Evolutionary conservation across 495 filamentous ascomycete genomes (phyloP), one percentile per base, ranked within the genome.

Genomic region (Patellaria atrata): DNA sequence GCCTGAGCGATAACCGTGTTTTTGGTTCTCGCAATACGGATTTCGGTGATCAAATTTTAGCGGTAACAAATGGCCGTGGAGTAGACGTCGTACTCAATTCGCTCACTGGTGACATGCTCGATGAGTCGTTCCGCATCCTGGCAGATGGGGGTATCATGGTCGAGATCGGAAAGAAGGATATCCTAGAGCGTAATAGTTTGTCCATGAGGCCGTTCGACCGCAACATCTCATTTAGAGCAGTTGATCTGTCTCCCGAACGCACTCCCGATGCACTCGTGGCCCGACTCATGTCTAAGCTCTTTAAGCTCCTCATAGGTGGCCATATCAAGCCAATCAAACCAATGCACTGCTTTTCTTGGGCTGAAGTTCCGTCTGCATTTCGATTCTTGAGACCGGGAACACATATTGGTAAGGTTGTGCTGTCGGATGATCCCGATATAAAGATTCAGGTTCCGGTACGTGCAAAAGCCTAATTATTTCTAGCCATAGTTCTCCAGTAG

Each of bases 71-170:
- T 12, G 30, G 31, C 1, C 15, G 23, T 9, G 45, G 45, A 3
- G 36, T 48, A 3, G 45, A 48, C 27, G 36, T 44, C 13, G 33
- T 48, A 5, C 23, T 48, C 24, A 48, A 48, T 21, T 44, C 40
- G 3, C 17, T 40, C 12, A 13, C 13, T 1, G 40, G 45, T 1
- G n/a, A 15, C 0, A 12, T 40, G 1, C 38, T 46, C 4, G 30
- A 41, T n/a, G n/a, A n/a, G n/a, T 15, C 25, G 8, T 25, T 4
- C 19, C n/a, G 22, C 2, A 17, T 4, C 13, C 10, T 47, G 1
- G 35, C 33, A 13, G 26, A 30, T 2, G 17, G 17, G 12, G 41
- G 45, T 21, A 37, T 22, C 21, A 33, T 48, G 3, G 38, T 48
- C 33, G 41, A 45, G 20, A 22, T 48, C 3, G 45, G 45, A 3